These are phyloP conservation scores for Achlya hypogyna DNA, from an alignment of 352 stramenopile genomes.

Conservation along the genomic window DNA sequence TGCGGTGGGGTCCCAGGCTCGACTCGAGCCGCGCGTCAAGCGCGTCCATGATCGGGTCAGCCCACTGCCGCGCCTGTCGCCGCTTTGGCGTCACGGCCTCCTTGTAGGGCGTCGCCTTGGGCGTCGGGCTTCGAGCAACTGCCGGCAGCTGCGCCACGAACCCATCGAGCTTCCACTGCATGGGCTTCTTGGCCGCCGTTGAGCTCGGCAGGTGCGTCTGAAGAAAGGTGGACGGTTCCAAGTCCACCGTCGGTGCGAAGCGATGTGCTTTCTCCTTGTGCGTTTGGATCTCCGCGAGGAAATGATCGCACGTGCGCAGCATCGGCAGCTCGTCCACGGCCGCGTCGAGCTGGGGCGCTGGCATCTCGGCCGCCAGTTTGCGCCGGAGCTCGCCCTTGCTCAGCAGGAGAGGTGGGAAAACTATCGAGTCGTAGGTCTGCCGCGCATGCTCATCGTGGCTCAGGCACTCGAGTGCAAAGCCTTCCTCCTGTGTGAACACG, in stretches of 20 bases:
- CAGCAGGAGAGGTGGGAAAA: conserved; percentile 26
- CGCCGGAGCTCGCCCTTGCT: background rate
- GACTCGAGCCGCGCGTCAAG: background rate
- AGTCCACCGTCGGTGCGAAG: conserved; percentile 25
- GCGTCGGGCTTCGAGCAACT: conserved; percentile 5
- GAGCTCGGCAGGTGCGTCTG: conserved; percentile 25
- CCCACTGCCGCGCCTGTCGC: conserved; percentile 26
- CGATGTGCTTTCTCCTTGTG: conserved; percentile 18
- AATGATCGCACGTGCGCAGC: conserved; percentile 30
- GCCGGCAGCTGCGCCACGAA: background rate
- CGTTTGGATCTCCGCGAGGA: conserved; percentile 35
- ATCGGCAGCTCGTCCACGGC: conserved; percentile 11
- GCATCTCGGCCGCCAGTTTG: conserved; percentile 22
- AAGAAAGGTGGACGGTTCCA: conserved; percentile 36
- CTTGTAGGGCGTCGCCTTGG: conserved; percentile 39
- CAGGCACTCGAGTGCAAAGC: background rate
- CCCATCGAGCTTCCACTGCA: conserved; percentile 1
- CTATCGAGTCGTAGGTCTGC: conserved; percentile 15
- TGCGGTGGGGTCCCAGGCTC: background rate
- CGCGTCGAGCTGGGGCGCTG: conserved; percentile 11
- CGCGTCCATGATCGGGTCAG: background rate
- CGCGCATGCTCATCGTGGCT: background rate
- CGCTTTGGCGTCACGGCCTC: conserved; percentile 25
- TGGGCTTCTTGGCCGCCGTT: background rate
- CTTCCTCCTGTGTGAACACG: conserved; percentile 16